A percentile compares a stretch with the other conserved stretches of the same genome.
phyloP scores from a whole-genome alignment of 2,329 filamentous ascomycete genomes.

The Ascochyta viciae-villosae region DNA sequence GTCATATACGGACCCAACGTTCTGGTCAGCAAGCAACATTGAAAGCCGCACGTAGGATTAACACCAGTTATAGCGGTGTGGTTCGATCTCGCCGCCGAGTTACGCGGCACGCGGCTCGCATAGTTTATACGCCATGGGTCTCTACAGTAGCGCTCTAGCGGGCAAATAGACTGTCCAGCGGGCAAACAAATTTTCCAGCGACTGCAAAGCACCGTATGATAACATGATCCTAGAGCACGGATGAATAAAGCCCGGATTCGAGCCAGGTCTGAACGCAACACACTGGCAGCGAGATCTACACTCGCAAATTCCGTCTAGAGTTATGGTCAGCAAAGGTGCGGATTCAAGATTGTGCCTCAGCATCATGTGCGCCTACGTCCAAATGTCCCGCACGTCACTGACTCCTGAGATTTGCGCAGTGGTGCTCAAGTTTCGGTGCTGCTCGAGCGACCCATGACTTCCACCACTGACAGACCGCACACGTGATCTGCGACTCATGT shows the following conservation, averaged over 20 bases:
- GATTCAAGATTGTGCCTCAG: neutral
- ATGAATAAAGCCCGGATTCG: neutral
- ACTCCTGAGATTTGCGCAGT: neutral
- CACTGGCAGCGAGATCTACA: neutral
- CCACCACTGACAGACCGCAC: neutral
- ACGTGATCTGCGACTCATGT: slow-evolving; percentile 9
- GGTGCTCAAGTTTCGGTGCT: neutral
- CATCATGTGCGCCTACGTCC: neutral
- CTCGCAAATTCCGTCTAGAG: neutral
- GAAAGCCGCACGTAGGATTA: neutral
- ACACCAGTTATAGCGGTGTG: neutral
- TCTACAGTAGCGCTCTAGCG: neutral
- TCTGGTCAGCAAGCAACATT: neutral
- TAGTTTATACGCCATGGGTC: neutral
- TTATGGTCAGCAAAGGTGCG: neutral
- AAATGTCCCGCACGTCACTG: neutral
- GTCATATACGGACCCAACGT: neutral
- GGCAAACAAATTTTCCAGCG: neutral
- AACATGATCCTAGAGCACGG: neutral
- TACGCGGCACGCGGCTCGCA: neutral
- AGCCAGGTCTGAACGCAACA: neutral
- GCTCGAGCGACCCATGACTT: neutral
- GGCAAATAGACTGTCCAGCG: neutral
- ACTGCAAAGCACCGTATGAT: neutral
- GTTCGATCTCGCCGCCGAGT: neutral